Evolutionary conservation across 805 yeast genomes (phyloP).

Genomic region (Zygosaccharomyces bisporus): DNA sequence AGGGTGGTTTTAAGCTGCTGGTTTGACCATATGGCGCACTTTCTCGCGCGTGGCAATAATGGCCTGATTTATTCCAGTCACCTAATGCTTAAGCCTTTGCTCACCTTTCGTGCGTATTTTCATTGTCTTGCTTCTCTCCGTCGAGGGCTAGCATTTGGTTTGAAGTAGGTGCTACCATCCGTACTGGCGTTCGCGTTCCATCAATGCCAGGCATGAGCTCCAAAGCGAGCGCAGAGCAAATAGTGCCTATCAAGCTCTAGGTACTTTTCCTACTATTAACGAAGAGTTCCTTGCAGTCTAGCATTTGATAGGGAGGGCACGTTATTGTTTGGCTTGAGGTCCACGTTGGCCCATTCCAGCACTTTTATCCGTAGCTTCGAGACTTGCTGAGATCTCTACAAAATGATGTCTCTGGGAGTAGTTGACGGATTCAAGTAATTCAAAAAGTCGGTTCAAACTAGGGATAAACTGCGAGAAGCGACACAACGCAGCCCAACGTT

Average conservation of each 20-base stretch:
- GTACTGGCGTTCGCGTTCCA: background rate
- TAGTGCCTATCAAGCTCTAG: background rate
- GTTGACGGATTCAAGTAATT: no score
- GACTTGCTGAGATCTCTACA: no score
- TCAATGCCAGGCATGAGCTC: background rate
- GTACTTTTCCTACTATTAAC: background rate
- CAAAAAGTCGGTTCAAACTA: no score
- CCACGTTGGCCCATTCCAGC: constrained; percentile 1
- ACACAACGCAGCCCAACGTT: no score
- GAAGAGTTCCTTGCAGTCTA: background rate
- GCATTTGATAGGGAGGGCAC: background rate
- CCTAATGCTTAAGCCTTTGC: background rate
- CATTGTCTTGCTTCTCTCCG: no score
- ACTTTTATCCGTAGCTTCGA: background rate
- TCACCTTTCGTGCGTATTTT: background rate
- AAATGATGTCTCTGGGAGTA: no score
- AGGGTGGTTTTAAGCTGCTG: background rate
- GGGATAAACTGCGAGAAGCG: no score
- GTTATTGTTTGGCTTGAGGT: background rate
- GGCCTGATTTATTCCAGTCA: background rate
- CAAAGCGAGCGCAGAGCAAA: background rate
- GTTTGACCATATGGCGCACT: background rate
- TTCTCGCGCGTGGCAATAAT: background rate
- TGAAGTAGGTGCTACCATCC: no score
- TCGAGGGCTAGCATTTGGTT: no score